phyloP scores from a whole-genome alignment of 805 yeast genomes.

The Hanseniaspora pseudoguilliermondii region DNA sequence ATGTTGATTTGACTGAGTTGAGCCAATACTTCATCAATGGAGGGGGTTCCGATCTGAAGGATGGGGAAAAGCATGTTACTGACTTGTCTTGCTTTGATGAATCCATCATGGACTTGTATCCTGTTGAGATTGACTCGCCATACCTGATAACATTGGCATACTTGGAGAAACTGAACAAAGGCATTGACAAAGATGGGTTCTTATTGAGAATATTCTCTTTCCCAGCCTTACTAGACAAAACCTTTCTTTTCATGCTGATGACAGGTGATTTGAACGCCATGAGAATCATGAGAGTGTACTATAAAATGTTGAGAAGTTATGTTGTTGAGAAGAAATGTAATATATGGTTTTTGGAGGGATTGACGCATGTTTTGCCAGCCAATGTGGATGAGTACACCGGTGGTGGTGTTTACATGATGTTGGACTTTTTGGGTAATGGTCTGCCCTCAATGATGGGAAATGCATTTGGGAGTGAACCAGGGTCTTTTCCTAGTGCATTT shows the following conservation, averaged over 20 bases:
- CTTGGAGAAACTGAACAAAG: constrained; percentile 69
- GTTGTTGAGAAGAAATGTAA: constrained; percentile 77
- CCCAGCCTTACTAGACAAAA: constrained; percentile 80
- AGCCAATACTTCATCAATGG: constrained; percentile 40
- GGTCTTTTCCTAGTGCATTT: background rate
- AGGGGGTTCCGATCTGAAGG: constrained; percentile 17
- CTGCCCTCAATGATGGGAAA: constrained; percentile 37
- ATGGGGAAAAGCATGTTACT: constrained; percentile 26
- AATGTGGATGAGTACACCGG: constrained; percentile 87
- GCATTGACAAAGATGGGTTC: constrained; percentile 72
- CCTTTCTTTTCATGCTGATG: constrained; percentile 63
- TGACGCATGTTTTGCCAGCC: constrained; percentile 73
- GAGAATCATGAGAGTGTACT: constrained; percentile 83
- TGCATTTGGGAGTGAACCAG: constrained; percentile 19
- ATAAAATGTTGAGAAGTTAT: constrained; percentile 64
- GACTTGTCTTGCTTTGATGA: constrained; percentile 73
- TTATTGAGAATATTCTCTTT: constrained; percentile 79
- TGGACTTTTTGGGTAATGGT: constrained; percentile 70
- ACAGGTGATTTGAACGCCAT: constrained; percentile 78
- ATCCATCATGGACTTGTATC: constrained; percentile 73
- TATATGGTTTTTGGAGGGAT: constrained; percentile 92
- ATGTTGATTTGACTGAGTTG: constrained; percentile 81
- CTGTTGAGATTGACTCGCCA: constrained; percentile 71
- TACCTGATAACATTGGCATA: constrained; percentile 79
- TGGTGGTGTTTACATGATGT: constrained; percentile 86